Evolutionary conservation across 495 filamentous ascomycete species (phyloP).

Genomic region (Aspergillus cristatus): DNA sequence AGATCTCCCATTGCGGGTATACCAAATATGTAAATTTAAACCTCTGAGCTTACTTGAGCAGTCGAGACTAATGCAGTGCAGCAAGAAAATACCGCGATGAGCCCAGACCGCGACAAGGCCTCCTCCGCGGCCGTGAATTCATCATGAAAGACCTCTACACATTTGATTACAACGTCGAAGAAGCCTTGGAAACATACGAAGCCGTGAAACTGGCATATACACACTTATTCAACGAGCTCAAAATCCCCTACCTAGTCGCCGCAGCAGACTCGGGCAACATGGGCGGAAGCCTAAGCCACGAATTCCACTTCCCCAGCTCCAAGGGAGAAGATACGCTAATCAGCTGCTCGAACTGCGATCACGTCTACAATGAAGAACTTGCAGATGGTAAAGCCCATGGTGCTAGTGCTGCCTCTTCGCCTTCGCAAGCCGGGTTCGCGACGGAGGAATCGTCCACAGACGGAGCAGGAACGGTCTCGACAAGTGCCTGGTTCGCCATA

Average conservation of each 20-base stretch:
- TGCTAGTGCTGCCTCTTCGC: constrained; percentile 3
- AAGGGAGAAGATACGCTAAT: constrained; percentile 83
- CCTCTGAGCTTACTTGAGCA: not conserved
- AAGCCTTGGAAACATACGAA: constrained; percentile 69
- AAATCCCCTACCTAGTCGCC: constrained; percentile 74
- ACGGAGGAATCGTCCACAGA: constrained; percentile 17
- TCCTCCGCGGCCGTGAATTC: constrained; percentile 88
- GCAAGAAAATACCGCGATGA: constrained; percentile 94
- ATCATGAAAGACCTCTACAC: constrained; percentile 99
- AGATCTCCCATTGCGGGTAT: constrained; percentile 75
- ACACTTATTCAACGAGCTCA: constrained; percentile 70
- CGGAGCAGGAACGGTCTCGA: constrained; percentile 26
- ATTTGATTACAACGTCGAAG: constrained; percentile 60
- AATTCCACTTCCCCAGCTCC: constrained; percentile 76
- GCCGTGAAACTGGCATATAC: constrained; percentile 62
- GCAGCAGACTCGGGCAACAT: constrained; percentile 93
- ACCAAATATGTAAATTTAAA: constrained; percentile 68
- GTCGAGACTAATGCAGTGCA: constrained; percentile 15
- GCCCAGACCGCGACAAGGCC: constrained; percentile 72
- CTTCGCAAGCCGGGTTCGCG: constrained; percentile 19
- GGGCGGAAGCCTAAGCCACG: constrained; percentile 86
- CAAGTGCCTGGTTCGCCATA: constrained; percentile 55
- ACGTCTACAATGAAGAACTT: constrained; percentile 80
- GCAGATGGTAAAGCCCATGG: constrained; percentile 37
- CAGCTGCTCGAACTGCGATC: constrained; percentile 62